These are phyloP conservation scores for Yamadazyma triangularis DNA, from an alignment of 1,139 yeast genomes.

Conservation along the genomic window DNA sequence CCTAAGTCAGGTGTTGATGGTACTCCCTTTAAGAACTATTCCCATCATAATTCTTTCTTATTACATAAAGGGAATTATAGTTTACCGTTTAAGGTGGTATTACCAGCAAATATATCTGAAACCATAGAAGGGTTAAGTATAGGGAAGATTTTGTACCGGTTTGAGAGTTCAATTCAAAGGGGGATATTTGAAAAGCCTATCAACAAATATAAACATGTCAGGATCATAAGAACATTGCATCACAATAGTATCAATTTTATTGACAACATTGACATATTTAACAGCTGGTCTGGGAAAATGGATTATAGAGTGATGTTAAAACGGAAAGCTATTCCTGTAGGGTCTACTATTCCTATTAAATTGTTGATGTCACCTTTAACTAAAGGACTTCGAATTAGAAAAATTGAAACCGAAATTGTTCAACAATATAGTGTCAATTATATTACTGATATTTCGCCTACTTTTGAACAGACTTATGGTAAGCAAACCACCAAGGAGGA, in stretches of 20 bases:
- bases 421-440: conserved; percentile 45
- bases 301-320: conserved; percentile 59
- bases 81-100: conserved; percentile 51
- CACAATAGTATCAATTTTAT: conserved; percentile 45
- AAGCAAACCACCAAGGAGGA: conserved; percentile 21
- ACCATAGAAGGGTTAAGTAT: conserved; percentile 62
- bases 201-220: conserved; percentile 24
- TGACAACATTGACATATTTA: conserved; percentile 56
- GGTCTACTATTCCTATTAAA: conserved; percentile 49
- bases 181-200: conserved; percentile 43
- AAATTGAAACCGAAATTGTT: conserved; percentile 45
- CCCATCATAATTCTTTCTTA: conserved; percentile 35
- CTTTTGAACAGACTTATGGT: conserved; percentile 36
- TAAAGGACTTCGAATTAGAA: conserved; percentile 49
- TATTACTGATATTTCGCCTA: conserved; percentile 38
- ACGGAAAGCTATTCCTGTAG: conserved; percentile 57
- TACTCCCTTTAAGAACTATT: conserved; percentile 33
- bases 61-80: conserved; percentile 65
- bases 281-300: conserved; percentile 61
- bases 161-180: conserved; percentile 53
- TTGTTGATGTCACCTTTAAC: conserved; percentile 54
- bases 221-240: conserved; percentile 48
- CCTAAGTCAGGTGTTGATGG: conserved; percentile 43
- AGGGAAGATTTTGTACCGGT: conserved; percentile 52
- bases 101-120: conserved; percentile 62